phyloP scores from a whole-genome alignment of 139 green algal species.

The Micractinium conductrix region DNA sequence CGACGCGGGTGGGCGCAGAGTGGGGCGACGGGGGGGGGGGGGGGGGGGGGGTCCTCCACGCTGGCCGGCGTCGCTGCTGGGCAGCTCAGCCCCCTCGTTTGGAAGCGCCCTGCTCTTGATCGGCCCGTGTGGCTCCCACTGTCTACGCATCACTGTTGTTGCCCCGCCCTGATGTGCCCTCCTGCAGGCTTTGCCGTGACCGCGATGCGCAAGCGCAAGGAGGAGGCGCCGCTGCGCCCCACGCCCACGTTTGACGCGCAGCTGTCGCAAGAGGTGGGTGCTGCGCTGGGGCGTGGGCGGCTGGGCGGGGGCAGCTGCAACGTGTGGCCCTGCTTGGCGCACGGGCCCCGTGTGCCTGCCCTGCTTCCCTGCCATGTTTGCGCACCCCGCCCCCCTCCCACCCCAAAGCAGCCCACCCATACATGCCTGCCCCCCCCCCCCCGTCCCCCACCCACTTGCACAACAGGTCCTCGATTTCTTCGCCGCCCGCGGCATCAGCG shows the following conservation, averaged over 20 bases:
- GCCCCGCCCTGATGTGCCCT: too few relatives aligned
- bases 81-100: too few relatives aligned
- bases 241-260: slow-evolving; percentile 31
- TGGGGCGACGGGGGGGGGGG: background rate
- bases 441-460: slow-evolving; percentile 19
- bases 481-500: slow-evolving; percentile 58
- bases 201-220: slow-evolving; percentile 33
- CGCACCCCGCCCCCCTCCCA: too few relatives aligned
- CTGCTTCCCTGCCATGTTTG: background rate
- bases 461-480: slow-evolving; percentile 62
- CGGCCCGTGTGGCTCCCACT: too few relatives aligned
- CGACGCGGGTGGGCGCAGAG: background rate
- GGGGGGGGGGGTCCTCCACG: background rate
- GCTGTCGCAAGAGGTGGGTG: slow-evolving; percentile 12
- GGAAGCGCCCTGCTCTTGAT: too few relatives aligned
- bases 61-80: too few relatives aligned
- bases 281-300: background rate
- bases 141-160: too few relatives aligned
- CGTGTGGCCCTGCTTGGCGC: background rate
- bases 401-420: background rate
- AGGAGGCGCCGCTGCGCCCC: slow-evolving; percentile 28
- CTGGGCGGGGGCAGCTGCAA: background rate
- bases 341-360: background rate
- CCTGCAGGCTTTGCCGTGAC: slow-evolving; percentile 39
- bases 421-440: background rate